phyloP scores from a whole-genome alignment of 202 grass and related monocot species.

The Schoenoplectus triqueter region DNA sequence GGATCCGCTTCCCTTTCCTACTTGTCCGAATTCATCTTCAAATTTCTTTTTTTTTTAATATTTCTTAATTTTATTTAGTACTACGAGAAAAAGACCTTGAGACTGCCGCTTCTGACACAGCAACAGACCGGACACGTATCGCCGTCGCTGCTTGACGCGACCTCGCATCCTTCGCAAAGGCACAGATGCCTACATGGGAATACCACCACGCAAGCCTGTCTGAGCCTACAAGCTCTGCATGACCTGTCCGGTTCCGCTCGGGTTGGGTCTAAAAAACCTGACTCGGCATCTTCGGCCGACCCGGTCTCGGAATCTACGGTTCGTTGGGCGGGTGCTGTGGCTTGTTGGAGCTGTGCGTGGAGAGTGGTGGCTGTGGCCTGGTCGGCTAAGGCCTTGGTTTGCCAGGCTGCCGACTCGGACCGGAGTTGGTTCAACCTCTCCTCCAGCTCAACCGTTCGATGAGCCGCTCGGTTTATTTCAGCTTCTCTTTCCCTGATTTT shows the following conservation, averaged over 20 bases:
- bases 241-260: constrained; percentile 43
- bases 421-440: constrained; percentile 59
- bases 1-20: too few species aligned
- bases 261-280: constrained; percentile 66
- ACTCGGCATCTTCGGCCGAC: constrained; percentile 70
- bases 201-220: constrained; percentile 61
- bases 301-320: constrained; percentile 25
- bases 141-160: constrained; percentile 5
- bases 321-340: constrained; percentile 43
- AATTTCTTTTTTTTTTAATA: background rate
- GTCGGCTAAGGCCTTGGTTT: constrained; percentile 70
- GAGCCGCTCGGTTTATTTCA: constrained; percentile 65
- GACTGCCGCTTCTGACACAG: constrained; percentile 70
- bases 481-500: constrained; percentile 63
- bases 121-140: constrained; percentile 73
- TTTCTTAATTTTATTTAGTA: background rate
- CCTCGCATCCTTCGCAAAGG: constrained; percentile 69
- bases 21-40: constrained; percentile 1
- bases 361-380: constrained; percentile 67
- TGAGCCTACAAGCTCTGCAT: constrained; percentile 51
- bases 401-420: constrained; percentile 73
- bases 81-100: constrained; percentile 72
- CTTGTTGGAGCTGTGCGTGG: constrained; percentile 85
- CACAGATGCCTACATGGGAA: constrained; percentile 70
- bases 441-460: constrained; percentile 61